Evolutionary conservation across 2,329 filamentous ascomycete genomes (phyloP), one percentile per base, ranked within the genome.

Genomic region (Myriangium duriaei): DNA sequence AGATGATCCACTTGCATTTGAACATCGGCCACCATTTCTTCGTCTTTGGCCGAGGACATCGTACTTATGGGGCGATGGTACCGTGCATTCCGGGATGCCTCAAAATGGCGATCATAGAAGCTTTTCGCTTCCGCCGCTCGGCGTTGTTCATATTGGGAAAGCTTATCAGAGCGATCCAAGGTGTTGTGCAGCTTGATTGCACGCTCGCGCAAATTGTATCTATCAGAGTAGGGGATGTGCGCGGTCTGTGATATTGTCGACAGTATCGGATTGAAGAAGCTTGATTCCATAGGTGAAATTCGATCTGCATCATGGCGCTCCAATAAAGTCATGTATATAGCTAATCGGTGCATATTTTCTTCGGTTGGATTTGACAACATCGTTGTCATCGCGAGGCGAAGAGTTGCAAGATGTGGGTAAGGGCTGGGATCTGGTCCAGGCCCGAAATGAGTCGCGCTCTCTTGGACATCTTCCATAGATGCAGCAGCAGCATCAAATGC

Each of bases 401-500:
- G n/a, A n/a, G n/a, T n/a, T n/a, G n/a, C n/a, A n/a, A n/a, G n/a
- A n/a, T n/a, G n/a, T n/a, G n/a, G n/a, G n/a, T n/a, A n/a, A n/a
- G n/a, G n/a, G n/a, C n/a, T n/a, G n/a, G n/a, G n/a, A n/a, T n/a
- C n/a, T n/a, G n/a, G n/a, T n/a, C n/a, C n/a, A n/a, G n/a, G n/a
- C n/a, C n/a, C n/a, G n/a, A n/a, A n/a, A n/a, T n/a, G n/a, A n/a
- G n/a, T n/a, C n/a, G n/a, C n/a, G n/a, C n/a, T n/a, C n/a, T n/a
- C n/a, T n/a, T n/a, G n/a, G n/a, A n/a, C n/a, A n/a, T n/a, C n/a
- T n/a, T n/a, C n/a, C n/a, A n/a, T n/a, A n/a, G n/a, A n/a, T n/a
- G n/a, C n/a, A n/a, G n/a, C n/a, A 14, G 62, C 64, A 41, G 62
- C 57, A 30, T 68, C 67, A 47, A 74, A 75, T 2, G 71, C 70